Conservation (phyloP, 2,329 filamentous ascomycete genomes). For the Talaromyces sp. region DNA sequence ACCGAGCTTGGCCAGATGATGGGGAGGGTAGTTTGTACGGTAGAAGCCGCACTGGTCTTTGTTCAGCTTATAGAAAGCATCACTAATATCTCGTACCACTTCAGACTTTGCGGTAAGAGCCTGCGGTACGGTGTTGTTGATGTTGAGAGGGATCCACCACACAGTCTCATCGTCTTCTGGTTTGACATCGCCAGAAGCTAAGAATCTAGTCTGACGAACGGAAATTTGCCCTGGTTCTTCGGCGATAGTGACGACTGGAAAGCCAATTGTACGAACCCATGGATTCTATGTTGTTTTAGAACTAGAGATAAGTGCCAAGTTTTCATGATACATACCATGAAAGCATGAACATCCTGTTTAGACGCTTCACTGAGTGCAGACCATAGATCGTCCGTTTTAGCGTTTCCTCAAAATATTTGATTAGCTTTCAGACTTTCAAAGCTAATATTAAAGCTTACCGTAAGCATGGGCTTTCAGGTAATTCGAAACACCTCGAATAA, state of each 20-base stretch:
- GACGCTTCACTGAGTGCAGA: conserved; percentile 79
- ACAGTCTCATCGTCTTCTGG: conserved; percentile 83
- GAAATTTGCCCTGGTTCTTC: conserved; percentile 79
- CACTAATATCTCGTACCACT: conserved; percentile 58
- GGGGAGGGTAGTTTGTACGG: conserved; percentile 86
- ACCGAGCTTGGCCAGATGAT: conserved; percentile 73
- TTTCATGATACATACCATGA: conserved; percentile 57
- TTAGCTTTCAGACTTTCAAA: background rate
- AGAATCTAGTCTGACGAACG: conserved; percentile 80
- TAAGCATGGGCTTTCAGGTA: conserved; percentile 88
- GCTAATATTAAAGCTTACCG: conserved; percentile 43
- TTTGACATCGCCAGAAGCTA: conserved; percentile 85
- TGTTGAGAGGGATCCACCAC: conserved; percentile 91
- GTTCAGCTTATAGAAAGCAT: conserved; percentile 95
- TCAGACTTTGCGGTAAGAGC: conserved; percentile 72
- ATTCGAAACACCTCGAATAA: conserved; percentile 81
- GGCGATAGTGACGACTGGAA: conserved; percentile 79
- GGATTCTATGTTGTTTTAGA: conserved; percentile 46
- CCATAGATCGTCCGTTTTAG: conserved; percentile 89
- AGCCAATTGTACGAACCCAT: conserved; percentile 95
- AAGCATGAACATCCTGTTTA: conserved; percentile 72
- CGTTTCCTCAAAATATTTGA: conserved; percentile 49
- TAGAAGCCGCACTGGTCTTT: conserved; percentile 84
- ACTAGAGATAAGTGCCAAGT: background rate
- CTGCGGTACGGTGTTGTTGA: conserved; percentile 62